Percentiles rank a stretch among this genome's conserved stretches.
Conservation (phyloP, 179 eudicot species). For the Amaranthus tricolor region DNA sequence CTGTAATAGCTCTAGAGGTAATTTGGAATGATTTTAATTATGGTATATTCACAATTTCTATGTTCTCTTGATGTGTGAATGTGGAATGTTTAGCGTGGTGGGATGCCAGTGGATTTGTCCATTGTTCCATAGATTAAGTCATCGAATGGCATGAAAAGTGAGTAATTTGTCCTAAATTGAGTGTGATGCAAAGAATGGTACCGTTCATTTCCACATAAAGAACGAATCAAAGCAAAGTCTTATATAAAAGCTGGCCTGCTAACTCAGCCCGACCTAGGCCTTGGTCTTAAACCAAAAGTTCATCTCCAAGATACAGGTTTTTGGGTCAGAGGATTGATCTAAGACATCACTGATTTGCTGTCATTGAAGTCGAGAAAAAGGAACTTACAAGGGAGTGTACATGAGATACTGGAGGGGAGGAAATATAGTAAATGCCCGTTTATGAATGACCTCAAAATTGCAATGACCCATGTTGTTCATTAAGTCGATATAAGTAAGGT, state of each 20-base stretch:
- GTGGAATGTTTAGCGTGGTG: too few relatives aligned
- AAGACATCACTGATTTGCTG: neutral
- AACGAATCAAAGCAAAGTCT: neutral
- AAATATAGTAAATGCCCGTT: conserved; percentile 30
- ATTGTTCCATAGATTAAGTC: conserved; percentile 78
- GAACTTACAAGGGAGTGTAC: conserved; percentile 53
- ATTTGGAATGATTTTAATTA: too few relatives aligned
- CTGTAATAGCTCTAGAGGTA: too few relatives aligned
- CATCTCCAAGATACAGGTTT: too few relatives aligned
- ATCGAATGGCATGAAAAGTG: conserved; percentile 85
- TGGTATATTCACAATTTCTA: too few relatives aligned
- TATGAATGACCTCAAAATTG: conserved; percentile 47
- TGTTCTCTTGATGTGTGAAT: too few relatives aligned
- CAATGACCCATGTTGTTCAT: conserved; percentile 59
- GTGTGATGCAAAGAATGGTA: conserved; percentile 89
- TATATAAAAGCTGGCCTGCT: neutral
- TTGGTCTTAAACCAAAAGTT: too few relatives aligned
- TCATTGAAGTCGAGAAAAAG: neutral
- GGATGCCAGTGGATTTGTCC: conserved; percentile 69
- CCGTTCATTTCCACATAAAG: conserved; percentile 20
- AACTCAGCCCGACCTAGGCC: too few relatives aligned
- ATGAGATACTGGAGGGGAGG: conserved; percentile 51
- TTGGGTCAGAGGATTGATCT: too few relatives aligned
- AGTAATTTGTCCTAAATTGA: conserved; percentile 79
- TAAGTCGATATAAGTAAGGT: conserved; percentile 36